Conservation (phyloP, 768 basidiomycete genomes). For the Kwoniella bestiolae region DNA sequence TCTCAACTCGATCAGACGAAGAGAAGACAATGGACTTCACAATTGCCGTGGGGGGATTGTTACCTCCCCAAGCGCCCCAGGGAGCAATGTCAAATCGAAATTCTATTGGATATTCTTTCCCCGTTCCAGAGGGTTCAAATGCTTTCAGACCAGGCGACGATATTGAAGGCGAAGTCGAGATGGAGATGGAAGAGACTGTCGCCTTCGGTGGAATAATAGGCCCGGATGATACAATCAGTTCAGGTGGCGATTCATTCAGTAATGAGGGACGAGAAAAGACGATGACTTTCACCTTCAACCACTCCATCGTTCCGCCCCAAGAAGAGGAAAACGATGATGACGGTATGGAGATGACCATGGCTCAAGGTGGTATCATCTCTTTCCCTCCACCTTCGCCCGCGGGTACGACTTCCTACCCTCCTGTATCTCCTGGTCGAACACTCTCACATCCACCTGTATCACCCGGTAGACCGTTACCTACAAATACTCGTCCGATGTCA, state of each 20-base stretch:
- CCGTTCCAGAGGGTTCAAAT: conserved; percentile 16
- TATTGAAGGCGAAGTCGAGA: conserved; percentile 41
- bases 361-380: conserved; percentile 45
- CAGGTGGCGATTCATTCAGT: conserved; percentile 31
- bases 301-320: conserved; percentile 11
- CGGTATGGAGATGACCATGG: conserved; percentile 54
- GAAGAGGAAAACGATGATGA: conserved; percentile 34
- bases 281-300: conserved; percentile 49
- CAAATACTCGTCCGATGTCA: conserved; percentile 29
- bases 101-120: conserved; percentile 53
- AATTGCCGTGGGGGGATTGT: conserved; percentile 54
- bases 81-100: conserved; percentile 42
- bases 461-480: conserved; percentile 15
- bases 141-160: conserved; percentile 37
- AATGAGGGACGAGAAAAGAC: conserved; percentile 36
- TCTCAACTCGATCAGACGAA: conserved; percentile 28
- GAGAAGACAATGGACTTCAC: conserved; percentile 58
- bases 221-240: conserved; percentile 39
- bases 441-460: conserved; percentile 15
- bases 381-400: conserved; percentile 22
- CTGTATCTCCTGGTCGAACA: neutral
- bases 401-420: too few species aligned
- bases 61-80: conserved; percentile 51
- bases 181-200: conserved; percentile 58
- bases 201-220: conserved; percentile 55